Base-by-base conservation (phyloP, 2,329 filamentous ascomycete genomes). In the Ophiostoma fasciatum region DNA sequence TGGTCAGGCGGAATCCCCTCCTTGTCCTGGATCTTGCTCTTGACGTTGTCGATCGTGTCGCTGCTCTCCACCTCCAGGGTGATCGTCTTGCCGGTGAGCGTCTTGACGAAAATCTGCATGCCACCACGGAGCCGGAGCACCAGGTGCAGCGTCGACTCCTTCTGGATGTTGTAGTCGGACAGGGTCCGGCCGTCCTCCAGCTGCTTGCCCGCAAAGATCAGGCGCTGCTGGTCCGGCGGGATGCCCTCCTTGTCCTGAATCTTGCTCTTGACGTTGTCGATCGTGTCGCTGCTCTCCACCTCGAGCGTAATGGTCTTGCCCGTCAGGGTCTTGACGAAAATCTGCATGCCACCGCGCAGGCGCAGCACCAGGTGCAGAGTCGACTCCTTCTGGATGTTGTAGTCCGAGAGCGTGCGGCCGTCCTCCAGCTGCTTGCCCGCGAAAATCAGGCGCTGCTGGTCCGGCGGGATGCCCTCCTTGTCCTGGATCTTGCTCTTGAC, bases 151-250 rank as follows among this genome's bases (percentile, higher is more conserved):
- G 77, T 81, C 5, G 72, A 77, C 53, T 81, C 77, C 59, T 81
- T 82, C 60, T 90, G 82, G 43, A 88, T 88, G 62, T 87, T 87
- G 69, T 87, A 87, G 53, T 85, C 81, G n/a, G 73, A 78, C n/a
- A 87, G 62, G 3, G 81, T 85, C 19, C 80, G 75, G 38, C 80
- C 80, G 50, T 85, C 79, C 55, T 83, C 78, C 33, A 78, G 49
- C 72, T 94, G 88, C 81, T 94, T 94, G 64, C 88, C 87, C 55
- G 87, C 87, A 64, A 96, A 96, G 71, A 94, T 94, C 71, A 96
- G 66, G 60, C 88, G 87, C 75, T 96, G 88, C 67, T 94, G 87
- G 68, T 94, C 88, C 49, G 87, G 87, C 55, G 88, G 88, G 52
- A 94, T 94, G 55, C 88, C 88, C 72, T 94, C 88, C 59, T 88